Conservation (phyloP, 768 basidiomycete species). For the Zangia roseola region DNA sequence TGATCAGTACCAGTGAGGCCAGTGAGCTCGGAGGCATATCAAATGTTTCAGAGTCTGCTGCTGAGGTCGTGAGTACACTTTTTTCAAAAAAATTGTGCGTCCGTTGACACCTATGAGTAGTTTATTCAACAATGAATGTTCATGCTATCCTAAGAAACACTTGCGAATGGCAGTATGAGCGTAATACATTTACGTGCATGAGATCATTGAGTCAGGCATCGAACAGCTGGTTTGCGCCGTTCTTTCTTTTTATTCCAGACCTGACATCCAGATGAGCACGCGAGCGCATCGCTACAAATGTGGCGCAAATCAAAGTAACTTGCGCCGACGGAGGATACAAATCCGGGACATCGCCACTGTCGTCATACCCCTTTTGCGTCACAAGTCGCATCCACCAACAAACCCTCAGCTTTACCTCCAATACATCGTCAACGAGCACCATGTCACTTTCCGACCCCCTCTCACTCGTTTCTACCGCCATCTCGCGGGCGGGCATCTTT, state of each 20-base stretch:
- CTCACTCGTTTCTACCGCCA: conserved; percentile 13
- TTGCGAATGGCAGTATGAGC: background rate
- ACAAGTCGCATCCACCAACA: background rate
- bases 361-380: conserved; percentile 12
- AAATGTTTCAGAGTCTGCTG: conserved; percentile 50
- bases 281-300: background rate
- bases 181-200: background rate
- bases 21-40: conserved; percentile 56
- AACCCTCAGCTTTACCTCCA: background rate
- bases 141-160: no score
- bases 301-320: background rate
- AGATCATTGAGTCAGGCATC: background rate
- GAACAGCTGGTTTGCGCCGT: no score
- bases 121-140: conserved; percentile 22
- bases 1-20: conserved; percentile 66
- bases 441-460: conserved; percentile 31
- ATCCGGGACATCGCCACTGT: conserved; percentile 2
- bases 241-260: no score
- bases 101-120: conserved; percentile 8
- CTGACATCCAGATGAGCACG: background rate
- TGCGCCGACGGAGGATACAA: background rate
- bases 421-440: background rate
- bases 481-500: conserved; percentile 23
- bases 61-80: conserved; percentile 46
- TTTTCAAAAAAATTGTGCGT: background rate